These are phyloP conservation scores for Clarireedia sp. DNA, from an alignment of 2,329 filamentous ascomycete species.

Conservation along the genomic window DNA sequence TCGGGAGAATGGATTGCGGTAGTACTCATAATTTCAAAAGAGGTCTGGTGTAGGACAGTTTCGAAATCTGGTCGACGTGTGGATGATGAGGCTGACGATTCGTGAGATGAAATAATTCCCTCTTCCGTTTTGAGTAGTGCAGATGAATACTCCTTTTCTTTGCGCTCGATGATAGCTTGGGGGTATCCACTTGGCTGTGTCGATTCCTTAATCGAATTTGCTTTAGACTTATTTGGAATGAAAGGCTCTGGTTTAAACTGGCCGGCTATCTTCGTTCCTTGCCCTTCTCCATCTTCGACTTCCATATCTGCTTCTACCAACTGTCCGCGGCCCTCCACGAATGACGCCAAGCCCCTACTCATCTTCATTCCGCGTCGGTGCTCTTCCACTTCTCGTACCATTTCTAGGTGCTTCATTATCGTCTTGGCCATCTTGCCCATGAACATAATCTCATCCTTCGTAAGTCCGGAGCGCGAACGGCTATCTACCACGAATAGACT, in stretches of 20 bases:
- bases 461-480: conserved; percentile 43
- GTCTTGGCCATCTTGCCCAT: conserved; percentile 49
- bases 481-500: conserved; percentile 54
- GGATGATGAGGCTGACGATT: neutral
- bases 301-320: conserved; percentile 25
- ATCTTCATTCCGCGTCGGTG: conserved; percentile 47
- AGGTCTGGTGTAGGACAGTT: conserved; percentile 11
- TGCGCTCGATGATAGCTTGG: conserved; percentile 12
- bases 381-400: conserved; percentile 44
- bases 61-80: conserved; percentile 14
- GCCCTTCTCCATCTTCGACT: conserved; percentile 24
- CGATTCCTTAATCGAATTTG: conserved; percentile 12
- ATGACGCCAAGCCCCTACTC: conserved; percentile 45
- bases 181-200: conserved; percentile 9
- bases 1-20: conserved; percentile 17
- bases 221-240: conserved; percentile 15
- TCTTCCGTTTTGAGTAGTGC: conserved; percentile 18
- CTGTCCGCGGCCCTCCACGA: conserved; percentile 39
- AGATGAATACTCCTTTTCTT: conserved; percentile 23
- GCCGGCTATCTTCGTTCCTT: conserved; percentile 26
- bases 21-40: conserved; percentile 14
- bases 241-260: conserved; percentile 23
- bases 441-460: conserved; percentile 41
- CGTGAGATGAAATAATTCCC: conserved; percentile 5
- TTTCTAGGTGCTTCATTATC: conserved; percentile 55